Evolutionary conservation across 2,329 filamentous ascomycete genomes (phyloP), one percentile per base, ranked within the genome.

Genomic region (Chaetomium strumarium): DNA sequence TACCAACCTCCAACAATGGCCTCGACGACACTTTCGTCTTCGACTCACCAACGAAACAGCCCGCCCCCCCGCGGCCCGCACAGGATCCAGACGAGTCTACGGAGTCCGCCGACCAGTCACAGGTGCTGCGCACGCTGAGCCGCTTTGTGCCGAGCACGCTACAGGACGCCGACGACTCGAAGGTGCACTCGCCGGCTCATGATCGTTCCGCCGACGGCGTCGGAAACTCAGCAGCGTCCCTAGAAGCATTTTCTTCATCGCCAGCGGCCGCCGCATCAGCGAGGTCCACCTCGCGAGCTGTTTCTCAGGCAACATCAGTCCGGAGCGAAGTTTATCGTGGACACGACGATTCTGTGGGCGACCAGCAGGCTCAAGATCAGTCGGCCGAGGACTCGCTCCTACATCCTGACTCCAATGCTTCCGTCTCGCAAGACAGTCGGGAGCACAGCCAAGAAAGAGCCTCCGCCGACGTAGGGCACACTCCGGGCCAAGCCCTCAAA

Each of bases 21-120:
- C 64, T 73, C 51, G 80, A 84, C 67, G 81, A 84, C 64, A 81
- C 79, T 20, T 84, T 75, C 61, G 67, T 82, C 44, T 83, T 83
- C 60, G 80, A 83, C 60, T 72, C 62, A 45, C 70, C 65, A 5
- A 62, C 64, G 17, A 72, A 69, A 52, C 64, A 62, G 46, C 59
- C 60, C 19, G 42, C 49, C 17, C 43, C 56, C 17, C 40, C 52
- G 49, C 58, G 47, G 47, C 40, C 53, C 53, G 37, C 52, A 47
- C n/a, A 46, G 24, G 34, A 46, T 38, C 41, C 51, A 36, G 37
- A 55, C 17, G 50, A 56, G 13, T 38, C 52, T 7, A 13, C 33
- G 30, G 49, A 53, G 19, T 33, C 56, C 8, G 20, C 40, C 29
- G 54, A 60, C 37, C 49, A 53, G 53, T 61, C 59, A 2, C 52